Evolutionary conservation across 805 yeast genomes (phyloP), one percentile per base, ranked within the genome.

Genomic region (Torulaspora gathmanii): DNA sequence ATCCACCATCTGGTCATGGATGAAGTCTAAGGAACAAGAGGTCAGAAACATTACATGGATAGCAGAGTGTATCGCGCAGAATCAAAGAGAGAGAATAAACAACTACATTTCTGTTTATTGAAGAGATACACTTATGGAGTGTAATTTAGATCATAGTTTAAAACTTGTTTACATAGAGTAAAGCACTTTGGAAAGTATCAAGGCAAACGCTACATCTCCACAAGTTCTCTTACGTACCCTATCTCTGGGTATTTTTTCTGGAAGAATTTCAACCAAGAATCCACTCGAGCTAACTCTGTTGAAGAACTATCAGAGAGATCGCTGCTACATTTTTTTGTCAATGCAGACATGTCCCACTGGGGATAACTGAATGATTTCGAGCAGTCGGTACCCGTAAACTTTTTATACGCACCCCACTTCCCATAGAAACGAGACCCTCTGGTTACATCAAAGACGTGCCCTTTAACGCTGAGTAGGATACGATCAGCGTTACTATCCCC

Each of bases 11-110:
- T 93, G 96, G 93, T 96, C 96, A 5, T 93, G 96, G 95, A 78
- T 95, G 63, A 85, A 88, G 68, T 83, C 96, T 13, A 86, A 85
- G 61, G 99, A 93, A 69, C 99, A 95, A 70, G 99, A 93, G 68
- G 80, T 95, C 48, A 79, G 99, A 69, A 93, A 93, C 66, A 84
- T 93, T 54, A 88, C 98, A n/a, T 93, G 99, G 99, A 91, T 93
- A 46, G 96, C 98, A 40, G 99, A 93, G 71, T 93, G 99, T 73
- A 93, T 93, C 71, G 96, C 98, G 26, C 99, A 95, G 68, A 90
- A 89, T 65, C 99, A 93, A 74, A 87, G 89, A 71, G 95, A 87
- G 63, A 80, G 96, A 67, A 87, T 93, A 54, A 82, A 84, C 58
- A 87, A 86, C 66, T 95, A 89, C 65, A 89, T 95, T 49, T 73